Conservation (phyloP, 2,329 filamentous ascomycete species). For the Aspergillus niger region DNA sequence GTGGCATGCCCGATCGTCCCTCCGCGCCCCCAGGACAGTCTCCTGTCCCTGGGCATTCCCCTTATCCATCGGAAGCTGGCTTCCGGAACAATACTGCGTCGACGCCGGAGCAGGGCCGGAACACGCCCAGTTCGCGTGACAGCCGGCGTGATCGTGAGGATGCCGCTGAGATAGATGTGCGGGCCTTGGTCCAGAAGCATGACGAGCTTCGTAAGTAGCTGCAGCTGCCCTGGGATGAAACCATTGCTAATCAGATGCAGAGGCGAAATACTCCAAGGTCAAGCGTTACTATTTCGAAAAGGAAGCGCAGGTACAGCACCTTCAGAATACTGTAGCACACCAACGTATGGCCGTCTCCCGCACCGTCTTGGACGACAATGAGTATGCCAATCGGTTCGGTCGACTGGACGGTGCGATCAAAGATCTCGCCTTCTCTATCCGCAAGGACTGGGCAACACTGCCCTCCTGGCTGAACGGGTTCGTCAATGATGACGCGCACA, state of each 20-base stretch:
- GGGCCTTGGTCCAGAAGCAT: constrained; percentile 46
- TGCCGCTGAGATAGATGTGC: constrained; percentile 46
- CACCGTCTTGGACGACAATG: constrained; percentile 91
- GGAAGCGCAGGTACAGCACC: constrained; percentile 82
- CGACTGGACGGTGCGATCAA: constrained; percentile 91
- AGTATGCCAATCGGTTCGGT: constrained; percentile 86
- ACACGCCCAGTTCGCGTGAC: constrained; percentile 44
- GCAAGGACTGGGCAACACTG: constrained; percentile 86
- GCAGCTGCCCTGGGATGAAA: constrained; percentile 3
- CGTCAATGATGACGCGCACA: constrained; percentile 81
- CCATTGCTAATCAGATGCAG: constrained; percentile 49
- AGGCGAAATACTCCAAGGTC: constrained; percentile 95
- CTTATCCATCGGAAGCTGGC: constrained; percentile 17
- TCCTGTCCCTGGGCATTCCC: constrained; percentile 11
- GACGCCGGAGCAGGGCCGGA: constrained; percentile 50
- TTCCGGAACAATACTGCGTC: constrained; percentile 28
- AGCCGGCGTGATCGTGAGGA: constrained; percentile 41
- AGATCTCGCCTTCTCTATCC: constrained; percentile 92
- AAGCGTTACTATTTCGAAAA: constrained; percentile 97
- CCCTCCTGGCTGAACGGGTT: constrained; percentile 77
- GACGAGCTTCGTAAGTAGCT: constrained; percentile 48
- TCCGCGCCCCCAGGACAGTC: constrained; percentile 12
- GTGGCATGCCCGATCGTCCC: constrained; percentile 24
- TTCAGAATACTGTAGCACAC: constrained; percentile 97
- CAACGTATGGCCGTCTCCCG: constrained; percentile 93